Base-by-base conservation (phyloP, 139 green algal species). In the Ettlia oleoabundans region DNA sequence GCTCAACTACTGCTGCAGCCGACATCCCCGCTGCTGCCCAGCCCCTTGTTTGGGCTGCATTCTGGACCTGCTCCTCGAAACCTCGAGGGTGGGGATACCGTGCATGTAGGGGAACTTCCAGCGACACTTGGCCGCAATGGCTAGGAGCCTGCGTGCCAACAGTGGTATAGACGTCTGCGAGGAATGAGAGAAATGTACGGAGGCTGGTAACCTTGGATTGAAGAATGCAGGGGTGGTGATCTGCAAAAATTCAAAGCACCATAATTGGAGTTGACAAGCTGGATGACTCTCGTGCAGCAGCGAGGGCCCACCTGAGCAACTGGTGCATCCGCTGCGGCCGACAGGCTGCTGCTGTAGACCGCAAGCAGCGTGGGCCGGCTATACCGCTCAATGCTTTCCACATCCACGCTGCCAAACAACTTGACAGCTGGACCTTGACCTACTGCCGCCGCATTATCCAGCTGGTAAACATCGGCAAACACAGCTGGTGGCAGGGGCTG, bases 301-400 rank as follows among this genome's bases (percentile, higher is more conserved):
- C n/a, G n/a, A n/a, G n/a, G n/a, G n/a, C n/a, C n/a, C n/a, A n/a
- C n/a, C n/a, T n/a, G n/a, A n/a, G n/a, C n/a, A 9, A 58, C 28
- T 26, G 7, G 10, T 35, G 51, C 65, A 53, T 82, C 43, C 13
- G 21, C 32, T 19, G 35, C 67, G 35, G 68, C 22, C 0, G 51
- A 75, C 8, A 32, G 35, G 10, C 38, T 62, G 67, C 38, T 9
- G n/a, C 35, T 51, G 28, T 74, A 73, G 30, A 66, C 51, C 8
- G 64, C 64, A 32, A 83, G 32, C 63, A 67, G 21, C 2, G 77
- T 83, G 3, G 84, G 79, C 32, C 83, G 32, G 33, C 58, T 55
- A 35, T 66, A 64, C 22, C 19, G 53, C 58, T 83, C 79, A 30
- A 88, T 88, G 66, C 79, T 88, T 28, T 88, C 84, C 26, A 88